Evolutionary conservation across 371 early-diverging fungal species (phyloP).

Genomic region (Mucor sp.): DNA sequence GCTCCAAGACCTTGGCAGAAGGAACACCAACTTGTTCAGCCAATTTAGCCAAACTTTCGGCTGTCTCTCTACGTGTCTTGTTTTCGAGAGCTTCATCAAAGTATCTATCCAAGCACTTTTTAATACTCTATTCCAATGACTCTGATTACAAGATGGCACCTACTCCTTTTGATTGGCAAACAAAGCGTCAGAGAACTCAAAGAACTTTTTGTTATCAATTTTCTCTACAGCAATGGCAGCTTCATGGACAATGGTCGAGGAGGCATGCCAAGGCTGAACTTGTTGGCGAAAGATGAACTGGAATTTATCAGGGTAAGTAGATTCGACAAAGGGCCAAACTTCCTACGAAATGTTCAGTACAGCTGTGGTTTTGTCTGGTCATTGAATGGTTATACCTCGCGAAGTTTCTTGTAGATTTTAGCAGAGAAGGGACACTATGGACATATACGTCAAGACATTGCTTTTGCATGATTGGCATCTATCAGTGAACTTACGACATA

Average conservation of each 20-base stretch:
- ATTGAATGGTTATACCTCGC: conserved; percentile 30
- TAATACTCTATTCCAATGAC: background rate
- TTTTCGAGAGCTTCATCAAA: conserved; percentile 71
- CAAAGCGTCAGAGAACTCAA: conserved; percentile 54
- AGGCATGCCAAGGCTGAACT: conserved; percentile 86
- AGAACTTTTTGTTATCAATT: conserved; percentile 60
- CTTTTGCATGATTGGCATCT: background rate
- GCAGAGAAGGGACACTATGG: conserved; percentile 65
- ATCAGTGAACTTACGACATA: conserved; percentile 50
- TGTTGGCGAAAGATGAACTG: conserved; percentile 79
- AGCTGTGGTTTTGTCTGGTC: background rate
- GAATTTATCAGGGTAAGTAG: conserved; percentile 50
- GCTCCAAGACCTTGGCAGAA: conserved; percentile 41
- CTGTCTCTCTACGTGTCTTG: conserved; percentile 53
- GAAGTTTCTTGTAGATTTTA: conserved; percentile 56
- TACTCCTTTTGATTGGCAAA: conserved; percentile 67
- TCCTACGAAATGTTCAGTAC: conserved; percentile 25
- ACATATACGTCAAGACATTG: background rate
- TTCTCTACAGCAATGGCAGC: conserved; percentile 81
- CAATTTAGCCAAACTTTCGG: conserved; percentile 50
- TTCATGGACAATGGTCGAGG: conserved; percentile 74
- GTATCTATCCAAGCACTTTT: conserved; percentile 33
- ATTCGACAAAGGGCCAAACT: conserved; percentile 61
- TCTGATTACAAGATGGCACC: background rate
- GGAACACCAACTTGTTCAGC: conserved; percentile 50